Evolutionary conservation across 2,329 filamentous ascomycete genomes (phyloP), one percentile per base, ranked within the genome.

Genomic region (Cadophora sp.): DNA sequence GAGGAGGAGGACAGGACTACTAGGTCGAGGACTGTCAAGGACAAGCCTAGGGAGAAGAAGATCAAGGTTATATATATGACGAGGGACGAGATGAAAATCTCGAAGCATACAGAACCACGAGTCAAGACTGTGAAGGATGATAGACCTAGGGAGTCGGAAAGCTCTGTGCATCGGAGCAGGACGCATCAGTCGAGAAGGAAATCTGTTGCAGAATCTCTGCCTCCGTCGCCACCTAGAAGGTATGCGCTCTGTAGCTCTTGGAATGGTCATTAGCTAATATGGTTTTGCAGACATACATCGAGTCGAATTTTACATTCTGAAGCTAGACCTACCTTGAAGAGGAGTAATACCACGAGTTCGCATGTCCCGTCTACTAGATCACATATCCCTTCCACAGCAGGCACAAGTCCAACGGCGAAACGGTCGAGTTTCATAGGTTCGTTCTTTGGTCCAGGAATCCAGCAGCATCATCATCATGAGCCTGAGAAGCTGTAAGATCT

Each of bases 401-500:
- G 64, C 46, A 66, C 72, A 51, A 71, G 65, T 68, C 62, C 69
- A 48, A 61, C 55, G 19, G 63, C 53, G 50, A 72, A 64, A 37
- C 64, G 68, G n/a, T 68, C 70, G n/a, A 67, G 62, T 46, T 62
- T 69, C 24, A 64, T 64, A 67, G 72, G 62, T 14, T 64, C 62
- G 3, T 64, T 64, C 37, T 64, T 64, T 24, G 34, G 51, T 3
- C 37, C 62, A 19, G 62, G 22, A 58, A 22, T 58, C 1, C 62
- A 64, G 6, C 62, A 55, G 22, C 61, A 64, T 24, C 66, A 64
- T 24, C 66, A 71, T 50, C 67, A 62, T 7, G 74, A 76, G 31
- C 76, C 75, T 6, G 73, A 75, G 62, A 75, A 72, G 69, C 65
- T 76, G 74, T 76, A 72, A 73, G 73, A 22, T 19, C 2, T 26